Evolutionary conservation across 257 asterid genomes (phyloP).

Genomic region (Perilla frutescens): DNA sequence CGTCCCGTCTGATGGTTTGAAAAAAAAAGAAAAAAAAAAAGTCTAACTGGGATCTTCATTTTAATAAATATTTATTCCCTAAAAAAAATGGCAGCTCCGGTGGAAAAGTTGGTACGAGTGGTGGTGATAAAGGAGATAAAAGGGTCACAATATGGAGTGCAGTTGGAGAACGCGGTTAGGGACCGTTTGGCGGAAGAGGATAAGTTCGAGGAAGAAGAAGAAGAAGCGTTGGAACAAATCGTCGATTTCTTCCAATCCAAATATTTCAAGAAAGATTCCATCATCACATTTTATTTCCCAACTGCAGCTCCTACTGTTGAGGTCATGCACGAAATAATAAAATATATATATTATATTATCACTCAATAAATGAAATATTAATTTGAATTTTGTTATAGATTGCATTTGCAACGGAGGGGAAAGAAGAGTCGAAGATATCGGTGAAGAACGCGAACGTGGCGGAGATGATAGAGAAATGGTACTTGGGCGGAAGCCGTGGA

Average conservation of each 20-base stretch:
- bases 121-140: slow-evolving; percentile 97
- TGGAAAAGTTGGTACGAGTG: slow-evolving; percentile 65
- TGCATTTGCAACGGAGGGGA: slow-evolving; percentile 59
- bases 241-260: slow-evolving; percentile 72
- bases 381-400: slow-evolving; percentile 46
- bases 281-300: slow-evolving; percentile 68
- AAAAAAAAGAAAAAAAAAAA: too few species aligned
- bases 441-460: slow-evolving; percentile 84
- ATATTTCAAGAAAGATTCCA: slow-evolving; percentile 62
- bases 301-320: slow-evolving; percentile 50
- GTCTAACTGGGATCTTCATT: too few species aligned
- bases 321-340: slow-evolving; percentile 32
- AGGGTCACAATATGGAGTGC: slow-evolving; percentile 91
- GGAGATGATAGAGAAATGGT: slow-evolving; percentile 80
- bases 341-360: too few species aligned
- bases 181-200: slow-evolving; percentile 80
- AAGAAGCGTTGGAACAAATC: slow-evolving; percentile 67
- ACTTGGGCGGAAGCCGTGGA: slow-evolving; percentile 72
- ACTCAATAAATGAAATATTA: too few species aligned
- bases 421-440: slow-evolving; percentile 60
- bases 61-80: too few species aligned
- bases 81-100: slow-evolving; percentile 61
- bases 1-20: too few species aligned
- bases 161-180: slow-evolving; percentile 76
- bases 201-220: slow-evolving; percentile 85